A percentile compares a stretch with the other conserved stretches of the same genome.
These are phyloP conservation scores for Macrocybe gigantea DNA, from an alignment of 768 basidiomycete species.

Conservation along the genomic window DNA sequence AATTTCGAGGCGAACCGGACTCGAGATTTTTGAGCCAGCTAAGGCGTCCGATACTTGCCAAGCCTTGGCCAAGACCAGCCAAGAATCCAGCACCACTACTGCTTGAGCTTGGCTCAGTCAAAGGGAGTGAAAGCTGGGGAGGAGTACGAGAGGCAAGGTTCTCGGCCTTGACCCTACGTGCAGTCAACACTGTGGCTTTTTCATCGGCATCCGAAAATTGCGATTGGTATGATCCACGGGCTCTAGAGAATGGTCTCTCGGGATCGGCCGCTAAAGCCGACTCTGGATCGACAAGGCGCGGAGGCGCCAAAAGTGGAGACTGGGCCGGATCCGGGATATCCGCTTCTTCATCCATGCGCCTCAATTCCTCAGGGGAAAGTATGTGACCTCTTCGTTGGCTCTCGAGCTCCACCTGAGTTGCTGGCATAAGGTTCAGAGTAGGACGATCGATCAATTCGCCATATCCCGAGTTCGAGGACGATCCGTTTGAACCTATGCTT, in stretches of 20 bases:
- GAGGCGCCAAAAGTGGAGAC: constrained; percentile 24
- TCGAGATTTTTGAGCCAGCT: constrained; percentile 54
- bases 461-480: constrained; percentile 39
- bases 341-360: constrained; percentile 28
- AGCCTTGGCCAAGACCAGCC: constrained; percentile 38
- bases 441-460: constrained; percentile 37
- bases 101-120: constrained; percentile 9
- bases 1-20: constrained; percentile 15
- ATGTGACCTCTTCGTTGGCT: constrained; percentile 26
- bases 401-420: constrained; percentile 24
- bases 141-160: constrained; percentile 26
- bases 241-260: constrained; percentile 9
- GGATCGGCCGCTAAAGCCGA: constrained; percentile 15
- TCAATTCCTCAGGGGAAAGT: constrained; percentile 31
- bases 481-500: constrained; percentile 32
- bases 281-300: constrained; percentile 28
- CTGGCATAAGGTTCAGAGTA: constrained; percentile 29
- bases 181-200: constrained; percentile 45
- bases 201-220: constrained; percentile 33
- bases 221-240: constrained; percentile 15
- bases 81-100: constrained; percentile 18
- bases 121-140: constrained; percentile 11
- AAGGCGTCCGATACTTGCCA: constrained; percentile 41
- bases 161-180: constrained; percentile 40
- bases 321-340: constrained; percentile 24